Evolutionary conservation across 208 protist genomes (phyloP), one percentile per base, ranked within the genome.

Genomic region (Trypanosoma theileri): DNA sequence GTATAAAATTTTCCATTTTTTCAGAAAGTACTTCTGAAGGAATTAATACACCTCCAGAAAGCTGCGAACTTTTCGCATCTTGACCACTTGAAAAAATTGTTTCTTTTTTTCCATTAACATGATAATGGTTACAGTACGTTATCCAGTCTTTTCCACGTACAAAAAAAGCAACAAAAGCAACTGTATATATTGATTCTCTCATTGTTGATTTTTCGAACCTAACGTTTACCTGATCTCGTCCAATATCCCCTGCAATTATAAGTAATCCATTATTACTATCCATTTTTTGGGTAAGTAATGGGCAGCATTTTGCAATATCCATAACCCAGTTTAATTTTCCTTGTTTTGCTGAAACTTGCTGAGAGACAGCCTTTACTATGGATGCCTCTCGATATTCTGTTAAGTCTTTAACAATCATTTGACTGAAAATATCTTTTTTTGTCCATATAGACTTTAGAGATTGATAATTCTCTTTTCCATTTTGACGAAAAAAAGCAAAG

Each of bases 271-370:
- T 55, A 22, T 31, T 52, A 4, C 10, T 35, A 10, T 19, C 51
- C 4, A 52, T 44, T 41, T 68, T 66, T 24, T 14, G 4, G 3
- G 41, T 28, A 9, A 80, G 60, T 41, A 50, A 58, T 7, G 69
- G 56, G 16, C 65, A 76, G 0, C 65, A 42, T 44, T 86, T 73
- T 22, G 45, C 52, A 3, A 70, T 41, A 52, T 86, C 71, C 22
- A 74, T 24, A 6, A 86, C 70, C 28, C 73, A 85, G 73, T 79
- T 82, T 19, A 89, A 65, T 22, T 74, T 67, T 2, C 81, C 81
- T 17, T 69, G 52, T 67, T 89, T 89, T 16, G 80, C 84, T 22
- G 64, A 58, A 16, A 89, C 63, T 67, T 89, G 84, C 69, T 89
- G 84, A 42, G 78, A 69, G 42, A 89, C 75, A 66, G 82, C 82